Evolutionary conservation across 2,329 filamentous ascomycete genomes (phyloP).

Genomic region (Exophiala mesophila): DNA sequence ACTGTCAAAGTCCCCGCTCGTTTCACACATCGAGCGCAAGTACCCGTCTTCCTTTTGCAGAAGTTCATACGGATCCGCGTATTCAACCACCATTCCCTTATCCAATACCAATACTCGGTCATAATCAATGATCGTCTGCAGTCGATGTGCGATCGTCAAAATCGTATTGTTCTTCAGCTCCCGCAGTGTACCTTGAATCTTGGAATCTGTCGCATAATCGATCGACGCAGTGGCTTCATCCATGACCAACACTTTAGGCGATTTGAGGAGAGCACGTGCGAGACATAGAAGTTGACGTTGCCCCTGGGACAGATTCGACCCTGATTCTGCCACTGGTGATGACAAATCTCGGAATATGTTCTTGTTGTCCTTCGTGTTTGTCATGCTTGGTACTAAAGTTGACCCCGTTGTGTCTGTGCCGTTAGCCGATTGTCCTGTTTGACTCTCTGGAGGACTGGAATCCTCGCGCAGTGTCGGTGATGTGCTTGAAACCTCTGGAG

Average conservation of each 20-base stretch:
- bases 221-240: conserved; percentile 97
- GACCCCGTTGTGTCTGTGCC: conserved; percentile 21
- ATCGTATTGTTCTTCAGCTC: conserved; percentile 82
- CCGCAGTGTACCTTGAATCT: conserved; percentile 95
- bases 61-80: conserved; percentile 80
- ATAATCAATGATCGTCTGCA: conserved; percentile 97
- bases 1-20: conserved; percentile 58
- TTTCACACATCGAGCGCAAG: conserved; percentile 65
- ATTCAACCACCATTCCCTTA: conserved; percentile 81
- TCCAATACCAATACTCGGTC: conserved; percentile 95
- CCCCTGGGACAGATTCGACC: conserved; percentile 90
- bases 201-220: conserved; percentile 90
- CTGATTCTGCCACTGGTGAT: conserved; percentile 80
- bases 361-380: conserved; percentile 62
- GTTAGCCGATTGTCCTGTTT: conserved; percentile 24
- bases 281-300: conserved; percentile 93
- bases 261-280: conserved; percentile 85
- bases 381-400: conserved; percentile 20
- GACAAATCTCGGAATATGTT: conserved; percentile 88
- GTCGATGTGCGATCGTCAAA: conserved; percentile 89
- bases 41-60: conserved; percentile 64
- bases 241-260: conserved; percentile 93
- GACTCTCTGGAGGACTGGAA: conserved; percentile 19
- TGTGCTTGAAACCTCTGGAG: conserved; percentile 29
- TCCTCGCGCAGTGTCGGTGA: conserved; percentile 24